Evolutionary conservation across 139 green algal genomes (phyloP), one percentile per base, ranked within the genome.

Genomic region (Pseudopediastrum boryanum): DNA sequence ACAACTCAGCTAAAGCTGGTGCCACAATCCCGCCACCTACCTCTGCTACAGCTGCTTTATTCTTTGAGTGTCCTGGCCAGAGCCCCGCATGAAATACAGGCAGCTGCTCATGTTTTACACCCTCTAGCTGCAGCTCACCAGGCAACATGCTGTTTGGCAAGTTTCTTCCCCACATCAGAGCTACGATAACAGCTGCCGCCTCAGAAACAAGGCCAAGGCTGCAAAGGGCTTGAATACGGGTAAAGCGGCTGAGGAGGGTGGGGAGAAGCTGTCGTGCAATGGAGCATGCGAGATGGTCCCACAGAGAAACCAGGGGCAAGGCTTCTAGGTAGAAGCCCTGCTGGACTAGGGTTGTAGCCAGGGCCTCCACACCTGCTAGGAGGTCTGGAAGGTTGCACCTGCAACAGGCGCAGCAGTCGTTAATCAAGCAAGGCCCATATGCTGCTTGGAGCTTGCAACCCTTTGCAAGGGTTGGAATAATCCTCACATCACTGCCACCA

Each of bases 321-420:
- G 84, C 81, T 41, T 84, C 77, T 42, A 90, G 59, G 33, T 64
- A 33, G 4, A 87, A 62, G 1, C 75, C 72, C 3, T 78, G 62
- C 46, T 89, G 79, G 54, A 89, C 19, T 59, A 92, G 82, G 12
- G 66, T 63, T 27, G 29, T 29, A 4, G 52, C 23, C 2, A 84
- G 31, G 7, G 73, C 77, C 70, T 92, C 88, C 13, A 89, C 61
- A 42, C 81, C 78, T 2, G 72, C 78, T 23, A 84, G 46, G 33
- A 92, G 73, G 70, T 92, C 84, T 8, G 73, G 52, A n/a, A 88
- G 76, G 29, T 86, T 86, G 71, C 85, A 89, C 33, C 85, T 80
- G 56, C 12, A 65, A 38, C 52, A 51, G 71, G 68, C 54, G 70
- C n/a, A 35, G 9, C 58, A 67, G 58, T 13, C 10, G 16, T 27